Evolutionary conservation across 768 basidiomycete genomes (phyloP).

Genomic region (Lactarius quietus): DNA sequence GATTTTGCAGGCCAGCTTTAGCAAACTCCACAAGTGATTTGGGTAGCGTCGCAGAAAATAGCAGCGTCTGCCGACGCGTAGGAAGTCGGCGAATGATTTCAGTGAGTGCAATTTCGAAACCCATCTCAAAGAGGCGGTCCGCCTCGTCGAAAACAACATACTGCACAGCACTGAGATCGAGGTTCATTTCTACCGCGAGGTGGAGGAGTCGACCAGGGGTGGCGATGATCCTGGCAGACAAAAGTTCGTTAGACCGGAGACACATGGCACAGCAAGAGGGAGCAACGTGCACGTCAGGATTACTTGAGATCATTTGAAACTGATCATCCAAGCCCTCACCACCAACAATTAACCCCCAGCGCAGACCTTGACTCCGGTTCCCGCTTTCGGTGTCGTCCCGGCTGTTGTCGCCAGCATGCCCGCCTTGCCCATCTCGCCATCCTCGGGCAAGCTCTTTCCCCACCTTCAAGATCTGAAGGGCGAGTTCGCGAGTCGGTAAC

Average conservation of each 20-base stretch:
- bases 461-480: constrained; percentile 88
- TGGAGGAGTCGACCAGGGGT: constrained; percentile 98
- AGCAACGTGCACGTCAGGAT: constrained; percentile 85
- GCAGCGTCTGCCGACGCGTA: constrained; percentile 79
- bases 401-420: constrained; percentile 72
- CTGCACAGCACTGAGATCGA: constrained; percentile 83
- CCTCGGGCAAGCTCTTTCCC: constrained; percentile 92
- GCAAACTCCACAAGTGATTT: constrained; percentile 96
- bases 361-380: constrained; percentile 56
- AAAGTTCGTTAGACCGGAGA: constrained; percentile 20
- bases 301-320: constrained; percentile 90
- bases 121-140: constrained; percentile 97
- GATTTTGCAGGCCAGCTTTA: constrained; percentile 92
- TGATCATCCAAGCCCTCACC: constrained; percentile 96
- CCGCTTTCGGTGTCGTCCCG: constrained; percentile 45
- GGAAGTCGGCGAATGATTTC: constrained; percentile 92
- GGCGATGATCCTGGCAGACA: constrained; percentile 74
- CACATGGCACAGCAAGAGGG: not conserved
- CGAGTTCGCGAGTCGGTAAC: constrained; percentile 90
- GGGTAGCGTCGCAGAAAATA: constrained; percentile 96
- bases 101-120: constrained; percentile 87
- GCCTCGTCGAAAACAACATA: constrained; percentile 98
- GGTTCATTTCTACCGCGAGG: constrained; percentile 92
- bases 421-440: constrained; percentile 57
- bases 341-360: constrained; percentile 95